phyloP scores from a whole-genome alignment of 2,329 filamentous ascomycete genomes.

The Trichoderma cornu-damae region DNA sequence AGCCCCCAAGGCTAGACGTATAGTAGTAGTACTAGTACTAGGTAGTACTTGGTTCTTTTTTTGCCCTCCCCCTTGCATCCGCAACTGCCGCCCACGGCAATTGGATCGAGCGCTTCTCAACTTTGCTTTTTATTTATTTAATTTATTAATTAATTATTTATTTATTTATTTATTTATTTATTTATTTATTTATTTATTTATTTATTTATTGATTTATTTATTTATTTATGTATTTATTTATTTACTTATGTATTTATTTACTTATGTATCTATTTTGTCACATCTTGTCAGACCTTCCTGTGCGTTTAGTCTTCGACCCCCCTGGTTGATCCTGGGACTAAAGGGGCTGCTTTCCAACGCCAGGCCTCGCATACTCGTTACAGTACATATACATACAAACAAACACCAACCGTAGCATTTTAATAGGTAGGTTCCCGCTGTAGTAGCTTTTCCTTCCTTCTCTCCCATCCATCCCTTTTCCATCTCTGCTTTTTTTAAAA shows the following conservation, averaged over 20 bases:
- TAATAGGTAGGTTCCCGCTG: neutral
- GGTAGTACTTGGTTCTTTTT: too few species aligned
- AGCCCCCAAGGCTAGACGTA: neutral
- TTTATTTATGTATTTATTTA: too few species aligned
- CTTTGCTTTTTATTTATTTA: neutral
- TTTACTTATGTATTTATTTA: too few species aligned
- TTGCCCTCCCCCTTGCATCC: neutral
- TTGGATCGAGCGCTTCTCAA: conserved; percentile 8
- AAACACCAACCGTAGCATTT: conserved; percentile 5
- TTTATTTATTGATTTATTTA: too few species aligned
- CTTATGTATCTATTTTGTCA: too few species aligned
- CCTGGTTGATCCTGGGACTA: conserved; percentile 10
- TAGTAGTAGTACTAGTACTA: too few species aligned
- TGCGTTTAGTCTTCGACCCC: neutral
- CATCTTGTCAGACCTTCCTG: conserved; percentile 6
- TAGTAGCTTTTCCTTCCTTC: neutral
- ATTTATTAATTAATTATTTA: too few species aligned
- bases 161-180: too few species aligned
- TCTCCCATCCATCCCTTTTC: conserved; percentile 1
- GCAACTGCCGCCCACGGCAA: conserved; percentile 1
- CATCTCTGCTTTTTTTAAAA: neutral
- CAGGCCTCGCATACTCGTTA: neutral
- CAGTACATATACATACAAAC: neutral
- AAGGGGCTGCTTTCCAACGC: conserved; percentile 6
- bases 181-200: too few species aligned